Conservation (phyloP, 805 yeast genomes). For the Kockiozyma suomiensis region DNA sequence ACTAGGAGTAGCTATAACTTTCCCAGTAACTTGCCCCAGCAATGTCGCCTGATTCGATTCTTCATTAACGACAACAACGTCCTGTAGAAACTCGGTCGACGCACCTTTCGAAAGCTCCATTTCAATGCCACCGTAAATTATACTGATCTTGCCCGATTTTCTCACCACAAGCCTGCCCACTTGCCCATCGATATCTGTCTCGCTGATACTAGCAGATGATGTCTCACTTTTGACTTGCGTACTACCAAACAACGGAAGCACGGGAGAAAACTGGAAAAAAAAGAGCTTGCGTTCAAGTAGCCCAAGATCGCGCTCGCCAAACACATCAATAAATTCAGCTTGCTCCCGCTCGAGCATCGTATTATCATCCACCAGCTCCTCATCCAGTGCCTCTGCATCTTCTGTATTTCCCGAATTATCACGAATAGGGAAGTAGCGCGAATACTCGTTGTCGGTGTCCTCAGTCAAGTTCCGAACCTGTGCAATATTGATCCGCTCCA, state of each 20-base stretch:
- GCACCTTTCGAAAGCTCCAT: slow-evolving; percentile 76
- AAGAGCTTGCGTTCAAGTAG: slow-evolving; percentile 38
- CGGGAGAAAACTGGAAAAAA: slow-evolving; percentile 55
- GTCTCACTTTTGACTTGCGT: slow-evolving; percentile 9
- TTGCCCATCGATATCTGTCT: slow-evolving; percentile 51
- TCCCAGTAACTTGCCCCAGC: slow-evolving; percentile 59
- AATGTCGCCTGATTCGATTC: slow-evolving; percentile 46
- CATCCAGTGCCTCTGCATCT: slow-evolving; percentile 4
- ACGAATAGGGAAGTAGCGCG: slow-evolving; percentile 29
- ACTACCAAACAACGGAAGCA: slow-evolving; percentile 47
- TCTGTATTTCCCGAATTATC: slow-evolving; percentile 5
- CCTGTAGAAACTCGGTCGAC: slow-evolving; percentile 69
- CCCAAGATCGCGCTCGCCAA: slow-evolving; percentile 7
- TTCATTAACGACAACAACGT: slow-evolving; percentile 59
- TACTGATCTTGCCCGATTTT: slow-evolving; percentile 77
- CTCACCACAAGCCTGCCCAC: slow-evolving; percentile 78
- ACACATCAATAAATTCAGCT: slow-evolving; percentile 9
- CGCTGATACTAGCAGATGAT: neutral
- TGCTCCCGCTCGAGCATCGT: slow-evolving; percentile 14
- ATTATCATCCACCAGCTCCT: slow-evolving; percentile 18
- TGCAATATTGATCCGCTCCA: slow-evolving; percentile 28
- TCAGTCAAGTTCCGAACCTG: slow-evolving; percentile 12
- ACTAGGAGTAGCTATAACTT: slow-evolving; percentile 62
- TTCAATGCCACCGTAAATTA: slow-evolving; percentile 69
- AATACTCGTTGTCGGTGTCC: slow-evolving; percentile 5